Evolutionary conservation across 2,329 filamentous ascomycete genomes (phyloP).

Genomic region (Ophiostoma tasmaniense): DNA sequence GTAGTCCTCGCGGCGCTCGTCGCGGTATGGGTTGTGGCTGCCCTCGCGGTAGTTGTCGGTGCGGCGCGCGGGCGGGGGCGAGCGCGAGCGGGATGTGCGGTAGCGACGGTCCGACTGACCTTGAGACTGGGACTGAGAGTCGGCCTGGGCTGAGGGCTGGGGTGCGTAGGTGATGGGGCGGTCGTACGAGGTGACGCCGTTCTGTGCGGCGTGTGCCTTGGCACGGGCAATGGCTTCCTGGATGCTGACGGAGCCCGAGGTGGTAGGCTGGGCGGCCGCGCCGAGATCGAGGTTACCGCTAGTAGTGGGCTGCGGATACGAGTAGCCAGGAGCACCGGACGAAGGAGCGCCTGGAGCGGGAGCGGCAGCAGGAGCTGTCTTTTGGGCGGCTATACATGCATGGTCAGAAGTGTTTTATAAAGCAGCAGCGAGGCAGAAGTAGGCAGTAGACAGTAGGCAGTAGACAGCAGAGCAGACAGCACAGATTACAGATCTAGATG

Average conservation of each 20-base stretch:
- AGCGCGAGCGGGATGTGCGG: constrained; percentile 62
- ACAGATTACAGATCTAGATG: not conserved
- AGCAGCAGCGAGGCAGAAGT: not conserved
- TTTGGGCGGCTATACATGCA: constrained; percentile 21
- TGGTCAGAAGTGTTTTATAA: constrained; percentile 18
- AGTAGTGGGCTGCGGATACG: constrained; percentile 55
- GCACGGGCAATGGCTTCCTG: constrained; percentile 79
- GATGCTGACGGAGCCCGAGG: constrained; percentile 73
- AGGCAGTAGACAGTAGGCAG: not conserved
- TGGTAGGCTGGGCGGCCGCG: constrained; percentile 62
- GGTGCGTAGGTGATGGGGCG: constrained; percentile 42
- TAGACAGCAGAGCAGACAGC: not conserved
- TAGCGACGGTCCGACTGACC: constrained; percentile 47
- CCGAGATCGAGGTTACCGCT: constrained; percentile 75
- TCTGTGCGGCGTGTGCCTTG: constrained; percentile 71
- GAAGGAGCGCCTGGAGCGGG: constrained; percentile 16
- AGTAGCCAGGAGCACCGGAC: constrained; percentile 20
- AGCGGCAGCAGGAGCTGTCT: constrained; percentile 15
- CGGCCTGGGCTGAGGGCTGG: constrained; percentile 22
- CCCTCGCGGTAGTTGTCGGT: constrained; percentile 28
- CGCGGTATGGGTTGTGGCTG: constrained; percentile 48
- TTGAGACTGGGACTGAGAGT: constrained; percentile 29
- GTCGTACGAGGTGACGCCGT: constrained; percentile 59
- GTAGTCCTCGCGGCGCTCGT: constrained; percentile 44
- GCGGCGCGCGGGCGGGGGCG: constrained; percentile 52